phyloP scores from a whole-genome alignment of 2,329 filamentous ascomycete species.

The Fusarium sp. region DNA sequence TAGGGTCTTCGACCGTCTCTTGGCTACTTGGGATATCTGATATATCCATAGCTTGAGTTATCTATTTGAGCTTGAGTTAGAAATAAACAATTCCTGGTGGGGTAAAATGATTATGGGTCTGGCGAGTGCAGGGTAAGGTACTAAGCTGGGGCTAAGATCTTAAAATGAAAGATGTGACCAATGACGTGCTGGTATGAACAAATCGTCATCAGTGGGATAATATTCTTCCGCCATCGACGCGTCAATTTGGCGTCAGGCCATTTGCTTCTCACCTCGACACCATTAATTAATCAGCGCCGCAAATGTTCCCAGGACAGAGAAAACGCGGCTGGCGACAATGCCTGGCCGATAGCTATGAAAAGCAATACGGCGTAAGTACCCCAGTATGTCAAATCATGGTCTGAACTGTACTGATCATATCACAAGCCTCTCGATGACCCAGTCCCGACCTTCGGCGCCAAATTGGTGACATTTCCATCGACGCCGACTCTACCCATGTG shows the following conservation, averaged over 20 bases:
- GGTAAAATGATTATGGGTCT: not conserved
- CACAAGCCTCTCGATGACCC: not conserved
- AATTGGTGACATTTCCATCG: not conserved
- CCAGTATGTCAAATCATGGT: fast-evolving
- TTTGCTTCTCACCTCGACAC: fast-evolving
- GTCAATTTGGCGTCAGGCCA: not conserved
- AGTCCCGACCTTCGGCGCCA: not conserved
- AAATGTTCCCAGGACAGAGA: not conserved
- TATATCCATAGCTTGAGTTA: fast-evolving
- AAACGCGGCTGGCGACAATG: not conserved
- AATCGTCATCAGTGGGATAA: not conserved
- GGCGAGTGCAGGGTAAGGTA: not conserved
- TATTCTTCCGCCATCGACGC: not conserved
- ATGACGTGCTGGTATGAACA: not conserved
- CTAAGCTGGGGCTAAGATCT: too few relatives aligned
- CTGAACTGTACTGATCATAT: fast-evolving
- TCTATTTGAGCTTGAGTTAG: not conserved
- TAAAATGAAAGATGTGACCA: not conserved
- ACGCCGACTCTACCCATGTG: not conserved
- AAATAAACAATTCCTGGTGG: not conserved
- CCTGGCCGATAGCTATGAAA: not conserved
- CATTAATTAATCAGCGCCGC: fast-evolving
- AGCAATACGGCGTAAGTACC: fast-evolving
- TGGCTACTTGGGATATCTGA: not conserved
- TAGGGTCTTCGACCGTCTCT: not conserved